A percentile compares a stretch with the other conserved stretches of the same genome.
Evolutionary conservation across 805 yeast genomes (phyloP).

Genomic region (Wickerhamiella spandovensis): DNA sequence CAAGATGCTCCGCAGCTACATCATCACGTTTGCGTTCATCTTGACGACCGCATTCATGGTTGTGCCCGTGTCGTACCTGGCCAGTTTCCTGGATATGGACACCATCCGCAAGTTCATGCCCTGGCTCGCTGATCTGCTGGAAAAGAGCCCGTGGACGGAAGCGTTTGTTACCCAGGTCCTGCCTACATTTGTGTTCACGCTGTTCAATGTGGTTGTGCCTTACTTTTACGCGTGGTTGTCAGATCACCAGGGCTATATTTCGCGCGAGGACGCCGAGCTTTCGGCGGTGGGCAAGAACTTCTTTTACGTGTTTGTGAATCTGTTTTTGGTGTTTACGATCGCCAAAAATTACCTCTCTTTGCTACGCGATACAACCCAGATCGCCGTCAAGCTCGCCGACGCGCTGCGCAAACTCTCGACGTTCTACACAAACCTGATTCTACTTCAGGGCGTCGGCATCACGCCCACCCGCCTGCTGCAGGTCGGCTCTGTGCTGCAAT

Average conservation of each 20-base stretch:
- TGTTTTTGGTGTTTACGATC: conserved; percentile 85
- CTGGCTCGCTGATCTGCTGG: conserved; percentile 52
- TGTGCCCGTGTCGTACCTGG: conserved; percentile 72
- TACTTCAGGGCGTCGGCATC: conserved; percentile 73
- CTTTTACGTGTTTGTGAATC: conserved; percentile 84
- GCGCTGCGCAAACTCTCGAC: conserved; percentile 67
- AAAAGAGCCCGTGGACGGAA: conserved; percentile 55
- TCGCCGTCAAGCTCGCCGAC: conserved; percentile 76
- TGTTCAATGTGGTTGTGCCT: conserved; percentile 73
- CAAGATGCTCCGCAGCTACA: conserved; percentile 48
- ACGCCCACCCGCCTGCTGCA: conserved; percentile 78
- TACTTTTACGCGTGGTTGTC: conserved; percentile 77
- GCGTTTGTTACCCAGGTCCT: conserved; percentile 73
- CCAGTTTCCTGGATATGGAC: conserved; percentile 66
- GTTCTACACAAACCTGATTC: conserved; percentile 79
- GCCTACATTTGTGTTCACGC: conserved; percentile 83
- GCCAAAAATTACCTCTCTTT: conserved; percentile 76
- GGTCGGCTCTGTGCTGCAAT: conserved; percentile 62
- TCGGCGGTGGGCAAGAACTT: conserved; percentile 86
- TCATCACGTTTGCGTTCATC: conserved; percentile 55
- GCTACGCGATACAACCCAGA: conserved; percentile 72
- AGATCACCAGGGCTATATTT: conserved; percentile 72
- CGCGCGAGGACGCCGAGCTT: conserved; percentile 85
- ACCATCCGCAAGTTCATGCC: conserved; percentile 78
- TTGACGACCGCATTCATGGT: conserved; percentile 59